Conservation (phyloP, 1,284 basidiomycete genomes). For the Fomitopsis betulina region DNA sequence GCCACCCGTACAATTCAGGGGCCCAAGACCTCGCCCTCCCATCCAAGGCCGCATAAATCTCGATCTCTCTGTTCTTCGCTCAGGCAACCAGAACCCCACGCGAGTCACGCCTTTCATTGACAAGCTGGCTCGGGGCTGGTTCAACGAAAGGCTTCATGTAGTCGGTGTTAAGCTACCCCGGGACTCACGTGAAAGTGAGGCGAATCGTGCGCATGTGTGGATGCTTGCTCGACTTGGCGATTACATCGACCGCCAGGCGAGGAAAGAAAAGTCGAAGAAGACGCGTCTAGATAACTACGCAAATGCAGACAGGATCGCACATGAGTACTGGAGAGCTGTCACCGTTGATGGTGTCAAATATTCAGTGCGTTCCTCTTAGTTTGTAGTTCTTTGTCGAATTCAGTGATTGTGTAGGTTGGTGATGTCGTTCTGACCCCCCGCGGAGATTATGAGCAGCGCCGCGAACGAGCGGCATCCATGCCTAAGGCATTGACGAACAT, state of each 20-base stretch:
- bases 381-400: not conserved
- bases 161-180: slow-evolving; percentile 36
- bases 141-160: slow-evolving; percentile 48
- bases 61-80: slow-evolving; percentile 49
- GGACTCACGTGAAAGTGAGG: slow-evolving; percentile 7
- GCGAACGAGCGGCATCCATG: slow-evolving; percentile 18
- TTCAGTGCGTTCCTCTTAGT: slow-evolving; percentile 23
- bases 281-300: not conserved
- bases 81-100: slow-evolving; percentile 50
- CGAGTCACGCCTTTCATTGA: slow-evolving; percentile 58
- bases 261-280: slow-evolving; percentile 4
- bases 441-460: slow-evolving; percentile 23
- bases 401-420: slow-evolving; percentile 38
- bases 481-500: slow-evolving; percentile 28
- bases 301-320: slow-evolving; percentile 4
- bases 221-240: slow-evolving; percentile 10
- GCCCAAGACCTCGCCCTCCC: not conserved
- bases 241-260: not conserved
- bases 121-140: slow-evolving; percentile 41
- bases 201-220: slow-evolving; percentile 4
- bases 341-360: slow-evolving; percentile 34
- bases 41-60: slow-evolving; percentile 30
- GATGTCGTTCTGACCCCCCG: slow-evolving; percentile 50
- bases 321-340: slow-evolving; percentile 24
- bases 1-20: not conserved